Evolutionary conservation across 345 rosid species (phyloP).

Genomic region (Rhizophora apiculata): DNA sequence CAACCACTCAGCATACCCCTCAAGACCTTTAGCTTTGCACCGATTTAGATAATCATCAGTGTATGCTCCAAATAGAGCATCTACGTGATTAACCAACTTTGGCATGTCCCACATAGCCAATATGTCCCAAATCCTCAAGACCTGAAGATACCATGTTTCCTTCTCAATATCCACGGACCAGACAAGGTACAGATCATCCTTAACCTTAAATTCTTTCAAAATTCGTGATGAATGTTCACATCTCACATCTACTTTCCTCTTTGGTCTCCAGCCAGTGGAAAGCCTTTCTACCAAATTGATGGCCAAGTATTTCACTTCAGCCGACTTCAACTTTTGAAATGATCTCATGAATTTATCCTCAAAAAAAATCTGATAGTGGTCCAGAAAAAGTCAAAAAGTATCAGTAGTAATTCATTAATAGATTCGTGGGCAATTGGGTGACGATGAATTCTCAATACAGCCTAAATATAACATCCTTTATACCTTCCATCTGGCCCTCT

Average conservation of each 20-base stretch:
- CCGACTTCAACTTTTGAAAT: conserved; percentile 39
- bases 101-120: conserved; percentile 38
- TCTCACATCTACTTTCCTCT: conserved; percentile 22
- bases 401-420: too few relatives aligned
- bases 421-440: too few relatives aligned
- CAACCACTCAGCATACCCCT: conserved; percentile 36
- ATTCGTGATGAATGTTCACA: conserved; percentile 35
- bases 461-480: too few relatives aligned
- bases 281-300: conserved; percentile 35
- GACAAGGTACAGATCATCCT: conserved; percentile 26
- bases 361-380: conserved; percentile 39
- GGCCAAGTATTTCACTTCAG: conserved; percentile 19
- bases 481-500: conserved; percentile 49
- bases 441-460: too few relatives aligned
- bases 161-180: conserved; percentile 44
- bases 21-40: conserved; percentile 45
- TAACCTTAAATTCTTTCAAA: conserved; percentile 45
- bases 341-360: conserved; percentile 46
- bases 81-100: conserved; percentile 41
- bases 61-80: conserved; percentile 33
- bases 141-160: conserved; percentile 33
- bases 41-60: conserved; percentile 37
- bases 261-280: conserved; percentile 54
- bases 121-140: conserved; percentile 56
- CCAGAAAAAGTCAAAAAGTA: background rate